Base-by-base conservation (phyloP, 1,284 basidiomycete species). In the Heimioporus retisporus region DNA sequence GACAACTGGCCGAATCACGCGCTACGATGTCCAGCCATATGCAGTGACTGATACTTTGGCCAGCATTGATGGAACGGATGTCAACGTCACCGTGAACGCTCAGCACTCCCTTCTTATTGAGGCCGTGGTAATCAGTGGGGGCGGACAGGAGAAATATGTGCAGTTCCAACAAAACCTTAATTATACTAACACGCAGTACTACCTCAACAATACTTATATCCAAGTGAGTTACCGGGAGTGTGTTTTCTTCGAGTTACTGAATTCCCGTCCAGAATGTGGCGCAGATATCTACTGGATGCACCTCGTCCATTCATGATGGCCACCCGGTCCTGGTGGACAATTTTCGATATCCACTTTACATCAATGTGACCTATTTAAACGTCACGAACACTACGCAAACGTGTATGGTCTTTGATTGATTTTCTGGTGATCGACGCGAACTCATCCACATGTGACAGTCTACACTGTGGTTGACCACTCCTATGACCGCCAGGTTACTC, bases 331-430 rank as follows among this genome's bases (percentile, higher is more conserved):
- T 93, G n/a, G 70, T 79, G 8, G 93, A 94, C 72, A 71, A 79
- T 2, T 93, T 92, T 77, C 85, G 84, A 5, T 93, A 88, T 72
- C 92, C 92, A 0, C 72, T 93, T 40, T n/a, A n/a, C n/a, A n/a
- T n/a, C n/a, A n/a, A n/a, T n/a, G n/a, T n/a, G n/a, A n/a, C n/a
- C n/a, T n/a, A n/a, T n/a, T n/a, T n/a, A n/a, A n/a, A n/a, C n/a
- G n/a, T n/a, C n/a, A n/a, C n/a, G n/a, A n/a, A n/a, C n/a, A n/a
- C n/a, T n/a, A n/a, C n/a, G n/a, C n/a, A n/a, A n/a, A n/a, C n/a
- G n/a, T n/a, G n/a, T n/a, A n/a, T n/a, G n/a, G n/a, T n/a, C n/a
- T n/a, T n/a, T n/a, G n/a, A n/a, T n/a, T n/a, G n/a, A n/a, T n/a
- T n/a, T n/a, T n/a, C n/a, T n/a, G n/a, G n/a, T n/a, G n/a, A n/a